A percentile compares a stretch with the other conserved stretches of the same genome.
Evolutionary conservation across 2,329 filamentous ascomycete genomes (phyloP).

Genomic region (Epichloe elymi): DNA sequence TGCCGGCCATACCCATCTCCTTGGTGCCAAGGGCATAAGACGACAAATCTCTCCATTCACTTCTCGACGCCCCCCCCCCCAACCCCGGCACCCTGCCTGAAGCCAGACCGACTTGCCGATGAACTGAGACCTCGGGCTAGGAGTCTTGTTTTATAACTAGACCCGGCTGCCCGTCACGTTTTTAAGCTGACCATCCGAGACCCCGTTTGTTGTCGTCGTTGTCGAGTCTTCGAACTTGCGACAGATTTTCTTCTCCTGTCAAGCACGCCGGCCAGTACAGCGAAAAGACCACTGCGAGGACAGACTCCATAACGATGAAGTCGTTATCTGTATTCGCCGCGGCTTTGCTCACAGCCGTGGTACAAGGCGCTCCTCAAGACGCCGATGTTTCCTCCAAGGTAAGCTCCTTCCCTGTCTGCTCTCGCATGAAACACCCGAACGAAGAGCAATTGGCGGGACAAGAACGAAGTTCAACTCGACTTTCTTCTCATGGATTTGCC

Average conservation of each 20-base stretch:
- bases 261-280: background rate
- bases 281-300: background rate
- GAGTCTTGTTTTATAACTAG: background rate
- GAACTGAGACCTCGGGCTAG: background rate
- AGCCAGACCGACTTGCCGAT: background rate
- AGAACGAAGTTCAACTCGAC: no score
- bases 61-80: background rate
- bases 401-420: background rate
- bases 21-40: no score
- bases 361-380: slow-evolving; percentile 10
- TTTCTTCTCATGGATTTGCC: no score
- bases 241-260: background rate
- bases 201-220: background rate
- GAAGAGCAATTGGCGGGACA: background rate
- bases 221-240: background rate
- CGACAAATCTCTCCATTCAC: no score
- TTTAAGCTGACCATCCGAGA: background rate
- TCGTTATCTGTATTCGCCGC: slow-evolving; percentile 17
- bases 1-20: no score
- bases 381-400: background rate
- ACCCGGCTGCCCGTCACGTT: background rate
- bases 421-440: background rate
- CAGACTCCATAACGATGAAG: slow-evolving; percentile 18
- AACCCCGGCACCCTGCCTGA: background rate
- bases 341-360: slow-evolving; percentile 17